Evolutionary conservation across 2,329 filamentous ascomycete species (phyloP).

Genomic region (Fusarium sp.): DNA sequence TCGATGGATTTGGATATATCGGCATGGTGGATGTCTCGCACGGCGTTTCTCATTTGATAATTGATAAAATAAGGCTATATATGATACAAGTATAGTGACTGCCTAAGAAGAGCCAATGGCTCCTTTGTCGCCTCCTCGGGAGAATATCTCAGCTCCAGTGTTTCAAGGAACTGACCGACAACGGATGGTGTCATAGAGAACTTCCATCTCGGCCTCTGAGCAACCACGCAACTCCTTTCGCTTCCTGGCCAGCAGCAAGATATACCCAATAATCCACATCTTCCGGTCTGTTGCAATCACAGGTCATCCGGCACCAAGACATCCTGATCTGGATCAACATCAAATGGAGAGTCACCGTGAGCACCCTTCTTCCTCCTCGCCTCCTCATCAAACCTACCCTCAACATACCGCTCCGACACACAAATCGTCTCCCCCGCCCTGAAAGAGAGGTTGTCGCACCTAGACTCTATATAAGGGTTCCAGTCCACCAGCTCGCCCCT

Average conservation of each 20-base stretch:
- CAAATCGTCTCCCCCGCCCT: not conserved
- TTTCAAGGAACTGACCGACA: not conserved
- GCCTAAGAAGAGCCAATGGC: not conserved
- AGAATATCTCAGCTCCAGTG: not conserved
- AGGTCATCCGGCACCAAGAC: not conserved
- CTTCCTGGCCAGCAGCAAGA: not conserved
- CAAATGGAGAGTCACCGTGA: not conserved
- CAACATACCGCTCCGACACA: not conserved
- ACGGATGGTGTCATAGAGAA: not conserved
- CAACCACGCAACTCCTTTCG: too few relatives aligned
- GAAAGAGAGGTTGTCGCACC: not conserved
- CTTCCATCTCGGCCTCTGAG: not conserved
- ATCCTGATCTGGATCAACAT: not conserved
- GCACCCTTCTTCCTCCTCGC: not conserved
- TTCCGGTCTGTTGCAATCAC: not conserved
- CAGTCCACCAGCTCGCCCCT: not conserved
- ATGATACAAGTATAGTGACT: not conserved
- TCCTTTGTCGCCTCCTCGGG: not conserved
- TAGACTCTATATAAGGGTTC: not conserved
- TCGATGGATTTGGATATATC: not conserved
- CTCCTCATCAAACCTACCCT: not conserved
- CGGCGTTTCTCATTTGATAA: not conserved
- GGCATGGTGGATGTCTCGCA: not conserved
- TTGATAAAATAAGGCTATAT: not conserved
- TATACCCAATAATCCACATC: not conserved